Evolutionary conservation across 2,329 filamentous ascomycete genomes (phyloP).

Genomic region (Calonectria fujianensis): DNA sequence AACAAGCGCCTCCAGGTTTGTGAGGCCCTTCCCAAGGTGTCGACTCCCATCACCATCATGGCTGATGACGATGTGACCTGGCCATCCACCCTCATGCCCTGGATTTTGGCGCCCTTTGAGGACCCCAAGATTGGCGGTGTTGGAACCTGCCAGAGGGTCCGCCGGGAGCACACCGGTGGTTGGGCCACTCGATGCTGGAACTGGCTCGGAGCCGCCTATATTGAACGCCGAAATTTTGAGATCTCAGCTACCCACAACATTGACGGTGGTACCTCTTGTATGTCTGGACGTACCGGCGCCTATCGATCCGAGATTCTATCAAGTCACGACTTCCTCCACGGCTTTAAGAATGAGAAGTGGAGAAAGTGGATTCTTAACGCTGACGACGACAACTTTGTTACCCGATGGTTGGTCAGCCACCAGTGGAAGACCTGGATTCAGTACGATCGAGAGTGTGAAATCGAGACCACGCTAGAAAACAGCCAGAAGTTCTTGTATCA

Average conservation of each 20-base stretch:
- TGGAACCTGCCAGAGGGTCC: slow-evolving; percentile 91
- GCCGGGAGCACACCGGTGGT: slow-evolving; percentile 78
- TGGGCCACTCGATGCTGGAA: slow-evolving; percentile 83
- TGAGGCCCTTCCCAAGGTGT: slow-evolving; percentile 89
- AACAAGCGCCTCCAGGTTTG: slow-evolving; percentile 98
- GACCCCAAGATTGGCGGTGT: slow-evolving; percentile 89
- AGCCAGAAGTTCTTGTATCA: slow-evolving; percentile 93
- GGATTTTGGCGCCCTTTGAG: slow-evolving; percentile 95
- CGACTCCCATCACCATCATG: slow-evolving; percentile 90
- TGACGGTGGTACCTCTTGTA: slow-evolving; percentile 96
- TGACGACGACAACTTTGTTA: slow-evolving; percentile 99
- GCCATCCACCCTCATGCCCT: slow-evolving; percentile 89
- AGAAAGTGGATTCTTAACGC: slow-evolving; percentile 92
- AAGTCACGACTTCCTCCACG: slow-evolving; percentile 88
- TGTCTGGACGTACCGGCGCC: slow-evolving; percentile 94
- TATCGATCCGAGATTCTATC: slow-evolving; percentile 93
- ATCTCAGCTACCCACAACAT: slow-evolving; percentile 96
- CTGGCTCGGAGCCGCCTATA: slow-evolving; percentile 93
- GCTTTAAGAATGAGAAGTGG: slow-evolving; percentile 95
- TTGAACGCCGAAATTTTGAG: slow-evolving; percentile 96
- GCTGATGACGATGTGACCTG: slow-evolving; percentile 97
- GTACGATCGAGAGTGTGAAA: slow-evolving; percentile 92
- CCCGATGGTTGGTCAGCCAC: slow-evolving; percentile 94
- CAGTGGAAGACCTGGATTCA: slow-evolving; percentile 97
- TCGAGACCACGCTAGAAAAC: slow-evolving; percentile 94